Evolutionary conservation across 177 flowering plant genomes (phyloP).

Genomic region (Vitis hybrid): DNA sequence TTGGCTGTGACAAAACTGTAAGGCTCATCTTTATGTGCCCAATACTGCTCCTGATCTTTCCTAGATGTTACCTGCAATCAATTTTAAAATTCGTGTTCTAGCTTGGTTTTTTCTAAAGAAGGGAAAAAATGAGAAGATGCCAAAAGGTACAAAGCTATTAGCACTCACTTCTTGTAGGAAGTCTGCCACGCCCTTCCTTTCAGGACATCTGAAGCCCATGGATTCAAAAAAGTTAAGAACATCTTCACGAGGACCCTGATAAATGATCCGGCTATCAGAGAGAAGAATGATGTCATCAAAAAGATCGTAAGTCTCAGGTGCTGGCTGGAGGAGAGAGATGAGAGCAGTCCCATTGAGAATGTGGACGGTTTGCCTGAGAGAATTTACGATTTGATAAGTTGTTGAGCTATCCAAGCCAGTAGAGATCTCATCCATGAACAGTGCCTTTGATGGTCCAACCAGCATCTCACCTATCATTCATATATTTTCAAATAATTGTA

Average conservation of each 20-base stretch:
- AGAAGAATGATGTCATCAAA: slow-evolving; percentile 50
- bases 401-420: slow-evolving; percentile 61
- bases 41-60: slow-evolving; percentile 33
- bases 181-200: slow-evolving; percentile 49
- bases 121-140: not conserved
- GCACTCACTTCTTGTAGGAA: slow-evolving; percentile 48
- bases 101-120: not conserved
- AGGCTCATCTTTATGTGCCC: slow-evolving; percentile 15
- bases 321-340: slow-evolving; percentile 50
- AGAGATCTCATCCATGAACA: slow-evolving; percentile 58
- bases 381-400: slow-evolving; percentile 52
- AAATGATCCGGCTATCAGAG: slow-evolving; percentile 44
- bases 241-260: slow-evolving; percentile 47
- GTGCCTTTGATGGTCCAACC: slow-evolving; percentile 44
- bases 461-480: slow-evolving; percentile 45
- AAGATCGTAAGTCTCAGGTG: slow-evolving; percentile 51
- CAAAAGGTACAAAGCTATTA: not conserved
- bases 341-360: slow-evolving; percentile 32
- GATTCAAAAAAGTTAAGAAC: slow-evolving; percentile 39
- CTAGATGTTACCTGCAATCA: slow-evolving; percentile 24
- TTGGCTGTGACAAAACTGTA: slow-evolving; percentile 17
- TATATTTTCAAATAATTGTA: not conserved
- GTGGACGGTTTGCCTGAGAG: slow-evolving; percentile 33
- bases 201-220: slow-evolving; percentile 49
- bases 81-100: not conserved